phyloP scores from a whole-genome alignment of 768 basidiomycete species.

The Xanthoconium stramineum region DNA sequence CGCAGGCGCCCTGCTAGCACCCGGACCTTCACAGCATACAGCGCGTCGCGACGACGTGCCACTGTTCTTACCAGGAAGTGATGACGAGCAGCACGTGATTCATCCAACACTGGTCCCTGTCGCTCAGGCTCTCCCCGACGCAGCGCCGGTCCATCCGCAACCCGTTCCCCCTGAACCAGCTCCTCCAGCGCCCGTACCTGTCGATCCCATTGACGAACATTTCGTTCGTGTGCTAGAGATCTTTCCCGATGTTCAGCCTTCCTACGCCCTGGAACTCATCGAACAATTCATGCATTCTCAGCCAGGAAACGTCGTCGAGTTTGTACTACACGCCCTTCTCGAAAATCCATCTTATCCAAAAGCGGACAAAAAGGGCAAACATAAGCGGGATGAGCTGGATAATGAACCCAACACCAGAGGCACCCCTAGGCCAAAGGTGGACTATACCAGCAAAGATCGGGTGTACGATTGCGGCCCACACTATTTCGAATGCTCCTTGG shows the following conservation, averaged over 20 bases:
- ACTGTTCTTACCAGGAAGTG: conserved; percentile 39
- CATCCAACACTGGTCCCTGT: neutral
- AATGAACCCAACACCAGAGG: conserved; percentile 16
- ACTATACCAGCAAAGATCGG: conserved; percentile 52
- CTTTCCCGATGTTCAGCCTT: conserved; percentile 65
- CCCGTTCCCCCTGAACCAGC: neutral
- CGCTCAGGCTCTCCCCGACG: neutral
- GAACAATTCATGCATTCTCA: conserved; percentile 38
- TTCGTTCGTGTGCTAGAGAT: conserved; percentile 62
- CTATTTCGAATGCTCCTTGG: conserved; percentile 54
- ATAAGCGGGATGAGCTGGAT: conserved; percentile 35
- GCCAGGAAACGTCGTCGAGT: conserved; percentile 41
- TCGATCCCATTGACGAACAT: conserved; percentile 26
- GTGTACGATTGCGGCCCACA: conserved; percentile 37
- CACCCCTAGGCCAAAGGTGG: conserved; percentile 44
- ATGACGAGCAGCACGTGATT: conserved; percentile 24
- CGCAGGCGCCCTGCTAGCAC: neutral
- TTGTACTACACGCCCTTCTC: conserved; percentile 57
- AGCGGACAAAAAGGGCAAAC: conserved; percentile 45
- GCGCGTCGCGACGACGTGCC: conserved; percentile 16
- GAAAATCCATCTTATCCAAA: conserved; percentile 63
- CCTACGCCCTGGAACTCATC: conserved; percentile 50
- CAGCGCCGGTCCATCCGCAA: neutral
- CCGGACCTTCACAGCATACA: conserved; percentile 13
- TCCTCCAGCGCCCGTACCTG: conserved; percentile 5